Evolutionary conservation across 768 basidiomycete species (phyloP).

Genomic region (Leccinum obscurum): DNA sequence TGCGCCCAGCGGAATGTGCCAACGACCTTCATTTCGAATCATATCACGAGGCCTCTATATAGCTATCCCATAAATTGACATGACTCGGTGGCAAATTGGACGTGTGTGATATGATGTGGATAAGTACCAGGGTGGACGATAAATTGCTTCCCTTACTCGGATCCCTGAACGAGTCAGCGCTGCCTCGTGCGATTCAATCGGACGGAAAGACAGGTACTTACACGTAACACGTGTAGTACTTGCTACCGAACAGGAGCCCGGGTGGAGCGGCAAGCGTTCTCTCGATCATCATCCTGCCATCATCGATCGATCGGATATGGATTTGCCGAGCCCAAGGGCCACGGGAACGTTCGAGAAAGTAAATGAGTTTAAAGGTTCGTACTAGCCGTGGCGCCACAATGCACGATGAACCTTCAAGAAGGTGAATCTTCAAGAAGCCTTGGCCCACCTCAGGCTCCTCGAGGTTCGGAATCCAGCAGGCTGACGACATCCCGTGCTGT

Average conservation of each 20-base stretch:
- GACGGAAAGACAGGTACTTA: neutral
- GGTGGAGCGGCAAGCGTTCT: neutral
- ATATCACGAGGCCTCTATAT: neutral
- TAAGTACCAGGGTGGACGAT: neutral
- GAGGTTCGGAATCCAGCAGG: neutral
- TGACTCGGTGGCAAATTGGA: neutral
- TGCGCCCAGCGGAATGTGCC: neutral
- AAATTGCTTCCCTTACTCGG: neutral
- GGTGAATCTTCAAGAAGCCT: no score
- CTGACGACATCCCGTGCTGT: neutral
- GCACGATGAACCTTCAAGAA: neutral
- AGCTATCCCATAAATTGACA: neutral
- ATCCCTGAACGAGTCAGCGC: neutral
- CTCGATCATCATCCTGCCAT: neutral
- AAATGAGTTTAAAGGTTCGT: neutral
- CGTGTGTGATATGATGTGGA: neutral
- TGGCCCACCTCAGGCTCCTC: no score
- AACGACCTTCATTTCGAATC: neutral
- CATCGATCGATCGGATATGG: neutral
- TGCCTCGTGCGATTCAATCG: neutral
- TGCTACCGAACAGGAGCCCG: neutral
- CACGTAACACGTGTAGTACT: neutral
- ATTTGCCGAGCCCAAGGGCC: neutral
- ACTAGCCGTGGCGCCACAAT: neutral
- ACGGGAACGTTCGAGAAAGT: neutral